phyloP scores from a whole-genome alignment of 164 flowering plant genomes.

The Akebia trifoliata region DNA sequence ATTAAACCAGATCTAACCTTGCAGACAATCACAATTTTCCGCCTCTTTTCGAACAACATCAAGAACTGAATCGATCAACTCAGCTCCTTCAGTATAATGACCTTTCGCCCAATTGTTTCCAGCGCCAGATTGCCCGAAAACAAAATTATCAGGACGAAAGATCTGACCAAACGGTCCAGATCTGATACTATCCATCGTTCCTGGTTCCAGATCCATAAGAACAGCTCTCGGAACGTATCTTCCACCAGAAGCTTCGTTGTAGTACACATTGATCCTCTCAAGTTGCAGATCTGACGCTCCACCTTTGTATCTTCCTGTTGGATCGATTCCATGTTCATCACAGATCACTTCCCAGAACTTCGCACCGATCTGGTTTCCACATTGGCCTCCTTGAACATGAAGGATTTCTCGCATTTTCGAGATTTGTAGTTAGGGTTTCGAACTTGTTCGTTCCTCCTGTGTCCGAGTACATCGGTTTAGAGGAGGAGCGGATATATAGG shows the following conservation, averaged over 20 bases:
- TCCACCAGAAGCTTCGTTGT: constrained; percentile 18
- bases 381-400: constrained; percentile 20
- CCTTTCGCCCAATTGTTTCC: constrained; percentile 18
- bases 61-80: constrained; percentile 20
- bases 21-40: constrained; percentile 18
- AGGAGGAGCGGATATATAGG: not conserved
- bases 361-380: constrained; percentile 18
- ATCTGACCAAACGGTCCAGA: constrained; percentile 16
- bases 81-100: constrained; percentile 22
- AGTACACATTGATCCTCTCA: constrained; percentile 19
- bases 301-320: constrained; percentile 7
- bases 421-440: constrained; percentile 3
- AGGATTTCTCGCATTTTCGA: constrained; percentile 20
- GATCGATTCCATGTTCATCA: constrained; percentile 15
- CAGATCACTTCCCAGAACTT: constrained; percentile 20
- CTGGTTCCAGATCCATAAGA: constrained; percentile 21
- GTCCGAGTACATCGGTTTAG: not conserved
- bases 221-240: constrained; percentile 15
- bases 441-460: no score
- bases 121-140: constrained; percentile 15
- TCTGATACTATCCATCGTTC: constrained; percentile 20
- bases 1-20: constrained; percentile 15
- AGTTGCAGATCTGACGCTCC: constrained; percentile 12
- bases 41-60: constrained; percentile 21
- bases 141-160: constrained; percentile 15